Percentiles rank a stretch among this genome's conserved stretches.
These are phyloP conservation scores for Phyllosticta capitalensis DNA, from an alignment of 2,329 filamentous ascomycete genomes.

Conservation along the genomic window DNA sequence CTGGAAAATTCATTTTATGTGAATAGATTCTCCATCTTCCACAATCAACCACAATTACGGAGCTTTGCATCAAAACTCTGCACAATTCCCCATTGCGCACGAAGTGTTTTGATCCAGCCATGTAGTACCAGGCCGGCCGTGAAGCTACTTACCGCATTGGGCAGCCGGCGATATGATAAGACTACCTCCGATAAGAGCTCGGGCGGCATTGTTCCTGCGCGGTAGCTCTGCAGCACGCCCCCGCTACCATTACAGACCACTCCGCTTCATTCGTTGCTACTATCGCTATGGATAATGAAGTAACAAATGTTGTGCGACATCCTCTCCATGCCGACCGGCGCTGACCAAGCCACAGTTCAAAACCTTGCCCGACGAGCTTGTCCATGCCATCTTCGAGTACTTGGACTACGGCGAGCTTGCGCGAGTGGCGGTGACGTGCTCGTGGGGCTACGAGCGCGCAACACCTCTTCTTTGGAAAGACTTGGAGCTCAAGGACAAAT, in stretches of 20 bases:
- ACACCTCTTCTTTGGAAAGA: constrained; percentile 32
- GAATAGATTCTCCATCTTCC: no score
- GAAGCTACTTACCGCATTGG: not conserved
- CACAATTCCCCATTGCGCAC: no score
- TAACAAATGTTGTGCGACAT: not conserved
- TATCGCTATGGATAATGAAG: not conserved
- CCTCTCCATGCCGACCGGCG: not conserved
- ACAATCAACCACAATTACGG: no score
- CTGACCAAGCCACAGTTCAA: constrained; percentile 1
- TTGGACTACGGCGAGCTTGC: constrained; percentile 24
- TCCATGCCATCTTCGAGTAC: constrained; percentile 30
- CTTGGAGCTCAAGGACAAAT: constrained; percentile 33
- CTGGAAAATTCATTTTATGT: no score
- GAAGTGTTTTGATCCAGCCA: not conserved
- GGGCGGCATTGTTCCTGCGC: not conserved
- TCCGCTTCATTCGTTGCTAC: not conserved
- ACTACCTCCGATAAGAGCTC: not conserved
- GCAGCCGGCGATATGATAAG: not conserved
- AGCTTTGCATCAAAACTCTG: not conserved
- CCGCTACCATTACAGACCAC: not conserved
- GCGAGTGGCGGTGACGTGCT: constrained; percentile 25
- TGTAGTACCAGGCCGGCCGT: not conserved
- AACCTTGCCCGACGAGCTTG: constrained; percentile 33
- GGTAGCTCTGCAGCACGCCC: not conserved
- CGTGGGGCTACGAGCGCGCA: constrained; percentile 27